phyloP scores from a whole-genome alignment of 495 filamentous ascomycete genomes.

The Penicilliopsis zonata region DNA sequence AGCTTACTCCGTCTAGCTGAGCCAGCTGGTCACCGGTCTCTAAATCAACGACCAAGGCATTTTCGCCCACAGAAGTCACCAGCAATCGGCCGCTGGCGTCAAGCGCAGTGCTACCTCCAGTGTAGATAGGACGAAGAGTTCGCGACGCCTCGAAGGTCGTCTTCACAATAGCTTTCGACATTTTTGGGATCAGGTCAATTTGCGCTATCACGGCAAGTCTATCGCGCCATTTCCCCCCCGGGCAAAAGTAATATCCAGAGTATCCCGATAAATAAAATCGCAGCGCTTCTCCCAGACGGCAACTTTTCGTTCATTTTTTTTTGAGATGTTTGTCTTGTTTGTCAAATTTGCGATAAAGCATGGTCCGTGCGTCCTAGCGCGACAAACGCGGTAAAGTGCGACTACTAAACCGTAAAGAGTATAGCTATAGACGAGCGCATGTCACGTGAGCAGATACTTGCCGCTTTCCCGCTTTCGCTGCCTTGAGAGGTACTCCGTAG shows the following conservation, averaged over 20 bases:
- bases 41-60: constrained; percentile 78
- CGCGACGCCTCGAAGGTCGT: constrained; percentile 78
- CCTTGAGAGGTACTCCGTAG: no score
- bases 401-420: no score
- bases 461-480: no score
- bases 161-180: constrained; percentile 43
- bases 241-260: constrained; percentile 1
- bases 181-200: constrained; percentile 13
- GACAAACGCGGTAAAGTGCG: no score
- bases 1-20: constrained; percentile 76
- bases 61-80: constrained; percentile 76
- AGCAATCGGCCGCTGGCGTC: constrained; percentile 73
- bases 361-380: constrained; percentile 16
- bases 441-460: no score
- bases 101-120: constrained; percentile 76
- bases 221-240: constrained; percentile 11
- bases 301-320: constrained; percentile 27
- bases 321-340: constrained; percentile 27
- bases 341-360: constrained; percentile 17
- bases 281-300: constrained; percentile 1
- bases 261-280: background rate
- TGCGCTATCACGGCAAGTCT: constrained; percentile 2
- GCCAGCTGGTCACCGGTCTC: constrained; percentile 71
- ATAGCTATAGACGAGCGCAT: no score
- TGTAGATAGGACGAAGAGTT: constrained; percentile 86